phyloP scores from a whole-genome alignment of 1,284 basidiomycete species.

The Boletus albobrunnescens region DNA sequence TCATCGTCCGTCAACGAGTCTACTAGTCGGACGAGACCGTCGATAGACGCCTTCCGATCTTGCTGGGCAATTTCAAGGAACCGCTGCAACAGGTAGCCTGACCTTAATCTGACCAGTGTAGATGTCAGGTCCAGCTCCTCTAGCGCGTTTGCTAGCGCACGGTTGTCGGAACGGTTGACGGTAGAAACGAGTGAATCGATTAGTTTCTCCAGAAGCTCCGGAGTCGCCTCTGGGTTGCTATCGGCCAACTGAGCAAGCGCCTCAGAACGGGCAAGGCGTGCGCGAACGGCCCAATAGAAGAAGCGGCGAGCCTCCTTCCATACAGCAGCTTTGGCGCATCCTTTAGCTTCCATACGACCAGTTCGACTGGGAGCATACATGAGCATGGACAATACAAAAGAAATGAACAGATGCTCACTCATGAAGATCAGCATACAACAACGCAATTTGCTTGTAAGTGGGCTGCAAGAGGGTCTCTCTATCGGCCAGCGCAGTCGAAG shows the following conservation, averaged over 20 bases:
- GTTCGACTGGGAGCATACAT: slow-evolving; percentile 59
- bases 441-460: slow-evolving; percentile 90
- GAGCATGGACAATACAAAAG: slow-evolving; percentile 4
- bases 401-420: slow-evolving; percentile 55
- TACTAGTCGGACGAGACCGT: slow-evolving; percentile 61
- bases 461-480: slow-evolving; percentile 85
- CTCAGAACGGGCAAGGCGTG: slow-evolving; percentile 64
- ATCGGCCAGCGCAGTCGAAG: slow-evolving; percentile 64
- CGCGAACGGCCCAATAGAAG: slow-evolving; percentile 95
- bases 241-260: slow-evolving; percentile 57
- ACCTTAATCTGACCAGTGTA: slow-evolving; percentile 57
- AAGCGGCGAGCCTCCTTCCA: slow-evolving; percentile 89
- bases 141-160: slow-evolving; percentile 54
- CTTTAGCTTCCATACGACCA: slow-evolving; percentile 98
- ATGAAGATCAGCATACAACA: slow-evolving; percentile 95
- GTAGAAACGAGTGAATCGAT: slow-evolving; percentile 57
- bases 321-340: slow-evolving; percentile 76
- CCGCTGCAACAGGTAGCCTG: slow-evolving; percentile 59
- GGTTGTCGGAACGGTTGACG: slow-evolving; percentile 49
- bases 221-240: slow-evolving; percentile 58
- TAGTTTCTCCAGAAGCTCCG: slow-evolving; percentile 57
- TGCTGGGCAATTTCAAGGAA: slow-evolving; percentile 62
- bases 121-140: slow-evolving; percentile 64
- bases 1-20: slow-evolving; percentile 74
- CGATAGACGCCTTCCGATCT: slow-evolving; percentile 67